Percentiles rank a stretch among this genome's conserved stretches.
Evolutionary conservation across 2,329 filamentous ascomycete genomes (phyloP).

Genomic region (Plenodomus lindquistii): DNA sequence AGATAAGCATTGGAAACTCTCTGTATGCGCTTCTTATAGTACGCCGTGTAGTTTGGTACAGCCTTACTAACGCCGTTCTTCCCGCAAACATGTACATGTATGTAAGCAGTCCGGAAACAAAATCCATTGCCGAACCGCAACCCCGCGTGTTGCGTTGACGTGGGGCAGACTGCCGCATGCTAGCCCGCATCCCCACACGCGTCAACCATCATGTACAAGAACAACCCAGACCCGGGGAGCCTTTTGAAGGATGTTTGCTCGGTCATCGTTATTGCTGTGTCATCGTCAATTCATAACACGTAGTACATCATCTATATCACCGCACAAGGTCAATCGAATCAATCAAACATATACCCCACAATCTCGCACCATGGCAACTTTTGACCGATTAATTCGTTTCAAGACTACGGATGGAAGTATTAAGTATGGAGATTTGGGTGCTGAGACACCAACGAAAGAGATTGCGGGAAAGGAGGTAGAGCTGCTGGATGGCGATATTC

Average conservation of each 20-base stretch:
- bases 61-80: too few species aligned
- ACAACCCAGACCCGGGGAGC: too few species aligned
- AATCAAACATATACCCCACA: background rate
- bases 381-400: constrained; percentile 42
- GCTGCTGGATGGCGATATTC: constrained; percentile 33
- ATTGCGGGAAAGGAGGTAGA: constrained; percentile 37
- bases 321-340: constrained; percentile 1
- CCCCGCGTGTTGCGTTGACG: background rate
- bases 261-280: too few species aligned
- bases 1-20: too few species aligned
- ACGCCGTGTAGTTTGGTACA: too few species aligned
- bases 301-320: too few species aligned
- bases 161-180: background rate
- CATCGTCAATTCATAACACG: too few species aligned
- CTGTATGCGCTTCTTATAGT: too few species aligned
- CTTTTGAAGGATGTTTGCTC: too few species aligned
- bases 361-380: constrained; percentile 22
- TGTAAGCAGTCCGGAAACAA: too few species aligned
- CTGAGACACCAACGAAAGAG: constrained; percentile 32
- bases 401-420: constrained; percentile 32
- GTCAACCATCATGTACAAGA: background rate
- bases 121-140: background rate
- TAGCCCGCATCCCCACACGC: background rate
- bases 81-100: too few species aligned
- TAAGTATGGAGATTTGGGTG: constrained; percentile 37